phyloP scores from a whole-genome alignment of 495 filamentous ascomycete species.

The Choiromyces venosus region DNA sequence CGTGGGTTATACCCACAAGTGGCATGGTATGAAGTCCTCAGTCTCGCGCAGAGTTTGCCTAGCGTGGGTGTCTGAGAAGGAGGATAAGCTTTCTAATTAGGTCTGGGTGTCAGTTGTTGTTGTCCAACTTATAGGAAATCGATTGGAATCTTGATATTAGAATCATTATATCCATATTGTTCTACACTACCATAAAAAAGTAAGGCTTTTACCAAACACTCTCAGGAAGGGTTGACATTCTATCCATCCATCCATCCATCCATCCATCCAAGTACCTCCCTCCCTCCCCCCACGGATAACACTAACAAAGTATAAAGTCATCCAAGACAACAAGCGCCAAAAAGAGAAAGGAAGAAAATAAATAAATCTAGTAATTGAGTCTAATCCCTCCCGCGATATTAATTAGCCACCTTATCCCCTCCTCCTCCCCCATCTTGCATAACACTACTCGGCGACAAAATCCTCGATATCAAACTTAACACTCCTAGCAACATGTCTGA shows the following conservation, averaged over 20 bases:
- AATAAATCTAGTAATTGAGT: neutral
- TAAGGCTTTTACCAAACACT: neutral
- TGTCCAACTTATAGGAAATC: no score
- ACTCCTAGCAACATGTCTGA: slow-evolving; percentile 58
- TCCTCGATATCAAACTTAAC: slow-evolving; percentile 68
- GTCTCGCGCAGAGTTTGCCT: no score
- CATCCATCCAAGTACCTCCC: neutral
- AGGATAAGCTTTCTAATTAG: no score
- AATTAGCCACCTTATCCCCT: neutral
- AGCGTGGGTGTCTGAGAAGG: no score
- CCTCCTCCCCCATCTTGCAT: neutral
- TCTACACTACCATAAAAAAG: neutral
- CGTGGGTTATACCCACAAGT: no score
- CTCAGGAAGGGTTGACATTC: neutral
- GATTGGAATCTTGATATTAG: no score
- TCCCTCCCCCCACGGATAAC: neutral
- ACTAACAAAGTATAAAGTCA: neutral
- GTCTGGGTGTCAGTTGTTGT: no score
- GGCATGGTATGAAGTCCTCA: no score
- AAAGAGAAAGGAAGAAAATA: neutral
- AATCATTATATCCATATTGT: neutral
- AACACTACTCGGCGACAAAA: slow-evolving; percentile 57
- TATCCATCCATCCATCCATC: neutral
- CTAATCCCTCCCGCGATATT: neutral
- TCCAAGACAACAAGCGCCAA: neutral